Conservation (phyloP, 2,329 filamentous ascomycete genomes). For the Fusarium lateritium region DNA sequence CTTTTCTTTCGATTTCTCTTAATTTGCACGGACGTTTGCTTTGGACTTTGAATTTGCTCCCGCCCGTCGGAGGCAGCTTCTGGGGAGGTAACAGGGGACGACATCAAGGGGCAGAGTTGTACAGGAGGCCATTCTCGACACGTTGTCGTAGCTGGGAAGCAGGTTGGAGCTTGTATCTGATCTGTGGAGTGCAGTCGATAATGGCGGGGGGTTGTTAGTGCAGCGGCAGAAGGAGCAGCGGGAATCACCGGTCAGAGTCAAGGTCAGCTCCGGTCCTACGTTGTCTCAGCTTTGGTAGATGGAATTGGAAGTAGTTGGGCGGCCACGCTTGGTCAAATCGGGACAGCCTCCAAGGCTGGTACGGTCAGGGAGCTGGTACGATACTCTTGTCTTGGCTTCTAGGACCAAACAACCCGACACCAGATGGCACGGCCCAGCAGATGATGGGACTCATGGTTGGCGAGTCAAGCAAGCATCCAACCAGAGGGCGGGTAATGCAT, state of each 20-base stretch:
- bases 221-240: conserved; percentile 13
- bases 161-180: background rate
- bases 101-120: conserved; percentile 10
- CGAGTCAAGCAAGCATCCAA: conserved; percentile 14
- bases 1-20: conserved; percentile 49
- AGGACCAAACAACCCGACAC: conserved; percentile 1
- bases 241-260: conserved; percentile 24
- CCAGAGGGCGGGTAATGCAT: conserved; percentile 12
- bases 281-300: conserved; percentile 13
- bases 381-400: background rate
- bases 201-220: conserved; percentile 9
- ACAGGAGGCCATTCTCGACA: conserved; percentile 20
- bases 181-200: conserved; percentile 4
- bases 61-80: conserved; percentile 51
- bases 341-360: background rate
- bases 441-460: conserved; percentile 12
- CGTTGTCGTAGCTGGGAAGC: background rate
- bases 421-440: conserved; percentile 6
- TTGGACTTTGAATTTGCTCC: conserved; percentile 48
- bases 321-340: conserved; percentile 8
- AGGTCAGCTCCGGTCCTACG: conserved; percentile 31
- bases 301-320: conserved; percentile 9
- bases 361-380: background rate
- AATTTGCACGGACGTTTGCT: conserved; percentile 41
- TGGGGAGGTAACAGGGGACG: conserved; percentile 54